phyloP scores from a whole-genome alignment of 257 asterid genomes.

The Scutellaria barbata region DNA sequence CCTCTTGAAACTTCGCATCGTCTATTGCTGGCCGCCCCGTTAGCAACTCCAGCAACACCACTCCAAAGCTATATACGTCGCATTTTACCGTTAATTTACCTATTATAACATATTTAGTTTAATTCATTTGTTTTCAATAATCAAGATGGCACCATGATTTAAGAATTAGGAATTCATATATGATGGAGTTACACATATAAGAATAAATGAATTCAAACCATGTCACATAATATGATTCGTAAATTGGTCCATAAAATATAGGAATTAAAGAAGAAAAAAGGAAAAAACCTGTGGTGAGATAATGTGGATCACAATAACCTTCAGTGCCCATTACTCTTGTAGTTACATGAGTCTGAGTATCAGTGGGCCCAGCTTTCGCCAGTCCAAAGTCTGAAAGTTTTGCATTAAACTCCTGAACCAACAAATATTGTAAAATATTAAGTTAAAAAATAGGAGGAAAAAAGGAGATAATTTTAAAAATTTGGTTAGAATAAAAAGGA shows the following conservation, averaged over 20 bases:
- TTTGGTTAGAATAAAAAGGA: neutral
- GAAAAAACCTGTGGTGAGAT: conserved; percentile 44
- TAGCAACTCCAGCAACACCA: conserved; percentile 54
- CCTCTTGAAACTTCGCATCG: conserved; percentile 48
- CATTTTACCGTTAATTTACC: conserved; percentile 53
- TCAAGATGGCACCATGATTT: neutral
- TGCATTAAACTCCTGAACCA: conserved; percentile 51
- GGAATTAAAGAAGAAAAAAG: neutral
- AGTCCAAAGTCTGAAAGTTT: conserved; percentile 63
- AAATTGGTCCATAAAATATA: too few relatives aligned
- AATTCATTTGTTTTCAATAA: neutral
- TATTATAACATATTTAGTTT: too few relatives aligned
- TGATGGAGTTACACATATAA: too few relatives aligned
- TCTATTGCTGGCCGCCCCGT: conserved; percentile 57
- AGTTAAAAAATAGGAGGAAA: too few relatives aligned
- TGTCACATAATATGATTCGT: too few relatives aligned
- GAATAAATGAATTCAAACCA: too few relatives aligned
- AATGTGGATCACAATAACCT: conserved; percentile 60
- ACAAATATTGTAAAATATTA: neutral
- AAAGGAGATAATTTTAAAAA: too few relatives aligned
- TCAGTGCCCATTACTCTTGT: conserved; percentile 63
- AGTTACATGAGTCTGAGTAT: conserved; percentile 51
- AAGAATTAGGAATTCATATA: neutral
- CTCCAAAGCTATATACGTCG: conserved; percentile 58
- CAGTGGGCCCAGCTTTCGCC: conserved; percentile 61